Conservation (phyloP, 2,329 filamentous ascomycete species). For the Aspergillus uvarum region DNA sequence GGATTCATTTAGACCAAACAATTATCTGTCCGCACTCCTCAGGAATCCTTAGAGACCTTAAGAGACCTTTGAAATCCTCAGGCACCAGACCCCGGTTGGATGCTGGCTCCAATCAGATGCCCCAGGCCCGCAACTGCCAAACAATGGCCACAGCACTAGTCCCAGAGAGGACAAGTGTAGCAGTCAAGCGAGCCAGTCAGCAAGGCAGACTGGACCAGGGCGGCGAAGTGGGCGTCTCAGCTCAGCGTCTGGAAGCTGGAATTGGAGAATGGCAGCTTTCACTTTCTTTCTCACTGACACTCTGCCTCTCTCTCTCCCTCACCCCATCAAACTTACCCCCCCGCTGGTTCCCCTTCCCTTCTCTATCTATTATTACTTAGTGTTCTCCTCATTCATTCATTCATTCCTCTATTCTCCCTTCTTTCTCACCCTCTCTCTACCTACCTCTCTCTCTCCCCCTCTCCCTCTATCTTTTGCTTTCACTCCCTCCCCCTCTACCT, state of each 20-base stretch:
- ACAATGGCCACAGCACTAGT: conserved; percentile 3
- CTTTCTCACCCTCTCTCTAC: background rate
- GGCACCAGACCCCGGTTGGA: background rate
- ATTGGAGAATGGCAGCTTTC: background rate
- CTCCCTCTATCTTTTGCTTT: conserved; percentile 3
- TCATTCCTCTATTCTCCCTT: background rate
- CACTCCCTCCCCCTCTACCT: conserved; percentile 12
- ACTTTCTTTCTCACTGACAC: background rate
- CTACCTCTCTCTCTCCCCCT: conserved; percentile 7
- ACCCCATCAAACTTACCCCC: background rate
- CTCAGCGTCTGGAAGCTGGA: background rate
- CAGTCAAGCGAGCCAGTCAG: conserved; percentile 17
- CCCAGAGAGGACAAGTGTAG: background rate
- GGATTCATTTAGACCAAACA: no score
- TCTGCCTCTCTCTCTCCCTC: background rate
- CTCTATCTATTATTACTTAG: no score
- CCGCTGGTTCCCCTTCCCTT: background rate
- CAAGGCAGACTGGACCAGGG: background rate
- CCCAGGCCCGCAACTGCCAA: conserved; percentile 4
- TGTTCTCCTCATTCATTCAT: background rate
- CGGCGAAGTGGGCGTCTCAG: conserved; percentile 17
- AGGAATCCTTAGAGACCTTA: background rate
- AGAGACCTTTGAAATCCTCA: background rate
- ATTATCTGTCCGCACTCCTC: background rate
- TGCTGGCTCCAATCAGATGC: conserved; percentile 6